Evolutionary conservation across 2,329 filamentous ascomycete species (phyloP), one percentile per base, ranked within the genome.

Genomic region (Colletotrichum gigasporum): DNA sequence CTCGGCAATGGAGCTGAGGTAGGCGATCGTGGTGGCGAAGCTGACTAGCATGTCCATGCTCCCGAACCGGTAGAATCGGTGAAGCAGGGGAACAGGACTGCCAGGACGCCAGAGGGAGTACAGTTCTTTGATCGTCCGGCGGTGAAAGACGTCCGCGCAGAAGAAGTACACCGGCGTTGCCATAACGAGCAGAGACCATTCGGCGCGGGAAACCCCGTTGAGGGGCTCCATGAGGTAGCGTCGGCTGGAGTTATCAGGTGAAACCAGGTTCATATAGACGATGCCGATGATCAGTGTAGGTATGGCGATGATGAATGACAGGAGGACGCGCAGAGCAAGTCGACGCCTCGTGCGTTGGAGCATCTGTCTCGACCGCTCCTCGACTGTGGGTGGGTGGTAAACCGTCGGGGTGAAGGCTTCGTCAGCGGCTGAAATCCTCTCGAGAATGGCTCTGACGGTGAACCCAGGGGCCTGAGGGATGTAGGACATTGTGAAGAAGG

Each of bases 201-300:
- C 85, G 11, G 83, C 79, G 18, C 76, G 87, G 85, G 26, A 87
- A 11, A 14, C 39, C 9, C 18, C 18, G 5, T 44, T 2, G 7
- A 44, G 20, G 18, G 18, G 18, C 14, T 44, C 39, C 39, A 44
- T 44, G 39, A 22, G 71, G 69, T 84, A 89, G 61, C 71, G 74
- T 24, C 85, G 80, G 32, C 78, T 76, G 0, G 72, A 63, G 63
- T 87, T 82, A 4, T 78, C 71, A 2, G 79, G 71, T 3, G 83
- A 77, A 2, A 90, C 82, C 2, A 90, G 78, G 53, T 80, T 85
- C 87, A 90, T 90, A 74, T 84, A 89, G 9, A 90, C 84, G 32
- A 90, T 84, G 2, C 88, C 87, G 39, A 90, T 82, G 28, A 90
- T 69, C 68, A 90, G 87, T 0, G 86, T 86, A 0, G 88, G 87